These are phyloP conservation scores for Trametes villosa DNA, from an alignment of 768 basidiomycete genomes.

Conservation along the genomic window DNA sequence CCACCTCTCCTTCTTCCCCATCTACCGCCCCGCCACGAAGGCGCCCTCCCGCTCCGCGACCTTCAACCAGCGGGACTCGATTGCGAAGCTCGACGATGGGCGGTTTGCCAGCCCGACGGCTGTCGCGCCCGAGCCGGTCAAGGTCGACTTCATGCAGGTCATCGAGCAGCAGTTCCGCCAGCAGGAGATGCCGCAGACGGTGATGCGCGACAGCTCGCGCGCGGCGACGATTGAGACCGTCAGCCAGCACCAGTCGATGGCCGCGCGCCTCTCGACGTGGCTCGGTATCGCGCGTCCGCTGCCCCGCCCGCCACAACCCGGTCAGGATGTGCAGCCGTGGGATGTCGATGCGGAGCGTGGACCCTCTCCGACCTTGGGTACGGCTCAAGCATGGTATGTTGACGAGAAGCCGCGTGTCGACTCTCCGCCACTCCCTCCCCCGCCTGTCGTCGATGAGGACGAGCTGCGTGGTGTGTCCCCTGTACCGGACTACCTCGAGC, in stretches of 20 bases:
- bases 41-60: constrained; percentile 9
- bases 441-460: constrained; percentile 13
- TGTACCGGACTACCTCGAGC: constrained; percentile 4
- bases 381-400: not conserved
- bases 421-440: constrained; percentile 6
- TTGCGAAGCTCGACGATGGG: not conserved
- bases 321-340: constrained; percentile 13
- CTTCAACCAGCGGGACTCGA: constrained; percentile 6
- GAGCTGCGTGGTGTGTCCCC: constrained; percentile 22
- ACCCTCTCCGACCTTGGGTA: not conserved
- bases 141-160: constrained; percentile 10
- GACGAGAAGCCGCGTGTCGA: not conserved
- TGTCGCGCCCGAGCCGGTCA: not conserved
- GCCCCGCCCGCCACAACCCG: constrained; percentile 1
- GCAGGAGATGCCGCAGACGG: constrained; percentile 15
- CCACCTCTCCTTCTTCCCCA: constrained; percentile 20
- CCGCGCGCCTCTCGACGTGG: constrained; percentile 21
- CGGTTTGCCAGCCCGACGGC: not conserved
- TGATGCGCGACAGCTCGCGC: constrained; percentile 14
- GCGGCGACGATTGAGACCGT: constrained; percentile 9
- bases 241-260: constrained; percentile 21
- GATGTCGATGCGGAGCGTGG: constrained; percentile 23
- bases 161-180: constrained; percentile 15
- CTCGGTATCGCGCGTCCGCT: constrained; percentile 14
- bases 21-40: constrained; percentile 18